Evolutionary conservation across 495 filamentous ascomycete species (phyloP).

Genomic region (Podospora anserina): DNA sequence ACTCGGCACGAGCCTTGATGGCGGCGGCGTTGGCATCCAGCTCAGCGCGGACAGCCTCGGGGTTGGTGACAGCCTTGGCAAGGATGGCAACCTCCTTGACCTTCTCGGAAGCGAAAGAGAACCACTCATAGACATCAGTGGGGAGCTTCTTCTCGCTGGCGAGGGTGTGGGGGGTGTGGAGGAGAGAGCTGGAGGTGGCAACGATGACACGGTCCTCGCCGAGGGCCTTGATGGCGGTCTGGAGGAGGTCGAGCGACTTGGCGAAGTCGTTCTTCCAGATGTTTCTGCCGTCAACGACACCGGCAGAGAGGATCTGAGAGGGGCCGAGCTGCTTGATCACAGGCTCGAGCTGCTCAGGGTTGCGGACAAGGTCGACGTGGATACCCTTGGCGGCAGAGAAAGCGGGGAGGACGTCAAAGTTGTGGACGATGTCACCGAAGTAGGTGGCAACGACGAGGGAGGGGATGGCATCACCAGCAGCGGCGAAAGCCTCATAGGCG

Average conservation of each 20-base stretch:
- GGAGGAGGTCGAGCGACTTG: conserved; percentile 80
- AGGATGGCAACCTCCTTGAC: conserved; percentile 83
- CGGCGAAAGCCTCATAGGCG: conserved; percentile 82
- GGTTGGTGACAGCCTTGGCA: conserved; percentile 91
- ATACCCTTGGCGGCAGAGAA: conserved; percentile 67
- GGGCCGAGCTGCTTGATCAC: conserved; percentile 83
- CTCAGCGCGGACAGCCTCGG: conserved; percentile 76
- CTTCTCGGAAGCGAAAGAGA: conserved; percentile 97
- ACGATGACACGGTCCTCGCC: conserved; percentile 96
- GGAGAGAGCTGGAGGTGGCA: conserved; percentile 91
- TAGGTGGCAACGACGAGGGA: conserved; percentile 87
- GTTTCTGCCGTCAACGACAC: conserved; percentile 97
- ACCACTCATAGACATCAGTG: conserved; percentile 91
- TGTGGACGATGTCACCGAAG: conserved; percentile 99
- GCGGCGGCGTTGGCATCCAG: conserved; percentile 94
- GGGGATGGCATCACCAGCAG: conserved; percentile 72
- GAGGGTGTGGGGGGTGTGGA: conserved; percentile 96
- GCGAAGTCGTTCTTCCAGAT: conserved; percentile 99
- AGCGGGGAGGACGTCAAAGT: conserved; percentile 78
- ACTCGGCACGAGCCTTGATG: conserved; percentile 80
- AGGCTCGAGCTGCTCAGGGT: conserved; percentile 96
- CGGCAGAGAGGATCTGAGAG: conserved; percentile 83
- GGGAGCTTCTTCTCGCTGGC: conserved; percentile 96
- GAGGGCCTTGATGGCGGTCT: conserved; percentile 86
- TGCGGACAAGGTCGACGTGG: conserved; percentile 93